These are phyloP conservation scores for Plasmodium coatneyi DNA, from an alignment of 169 alveolate species.

Conservation along the genomic window DNA sequence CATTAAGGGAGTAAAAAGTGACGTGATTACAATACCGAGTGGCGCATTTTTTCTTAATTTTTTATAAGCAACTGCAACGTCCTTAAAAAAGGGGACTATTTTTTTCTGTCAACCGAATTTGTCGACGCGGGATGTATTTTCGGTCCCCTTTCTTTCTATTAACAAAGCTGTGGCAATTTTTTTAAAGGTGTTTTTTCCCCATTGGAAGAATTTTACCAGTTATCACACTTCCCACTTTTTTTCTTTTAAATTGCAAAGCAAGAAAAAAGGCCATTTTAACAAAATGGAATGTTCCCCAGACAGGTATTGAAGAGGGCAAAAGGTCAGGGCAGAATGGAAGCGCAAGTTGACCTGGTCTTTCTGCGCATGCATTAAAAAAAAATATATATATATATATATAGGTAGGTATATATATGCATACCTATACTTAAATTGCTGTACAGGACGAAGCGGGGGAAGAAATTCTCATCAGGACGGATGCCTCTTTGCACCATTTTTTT, in stretches of 20 bases:
- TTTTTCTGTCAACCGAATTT: neutral
- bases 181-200: neutral
- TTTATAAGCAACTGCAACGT: neutral
- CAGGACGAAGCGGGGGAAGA: neutral
- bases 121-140: neutral
- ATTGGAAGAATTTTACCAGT: neutral
- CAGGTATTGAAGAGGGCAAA: neutral
- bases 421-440: neutral
- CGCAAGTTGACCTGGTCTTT: neutral
- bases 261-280: neutral
- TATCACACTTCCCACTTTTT: neutral
- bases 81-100: neutral
- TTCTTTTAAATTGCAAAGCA: neutral
- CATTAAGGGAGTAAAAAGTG: neutral
- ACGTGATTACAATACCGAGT: neutral
- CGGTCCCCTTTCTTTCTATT: neutral
- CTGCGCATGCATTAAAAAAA: conserved; percentile 3
- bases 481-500: neutral
- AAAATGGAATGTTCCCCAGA: neutral
- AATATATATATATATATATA: neutral
- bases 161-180: neutral
- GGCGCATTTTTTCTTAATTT: neutral
- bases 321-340: neutral
- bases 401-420: neutral
- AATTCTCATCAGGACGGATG: neutral